phyloP scores from a whole-genome alignment of 148 eudicot species.

The Heliosperma pusillum region DNA sequence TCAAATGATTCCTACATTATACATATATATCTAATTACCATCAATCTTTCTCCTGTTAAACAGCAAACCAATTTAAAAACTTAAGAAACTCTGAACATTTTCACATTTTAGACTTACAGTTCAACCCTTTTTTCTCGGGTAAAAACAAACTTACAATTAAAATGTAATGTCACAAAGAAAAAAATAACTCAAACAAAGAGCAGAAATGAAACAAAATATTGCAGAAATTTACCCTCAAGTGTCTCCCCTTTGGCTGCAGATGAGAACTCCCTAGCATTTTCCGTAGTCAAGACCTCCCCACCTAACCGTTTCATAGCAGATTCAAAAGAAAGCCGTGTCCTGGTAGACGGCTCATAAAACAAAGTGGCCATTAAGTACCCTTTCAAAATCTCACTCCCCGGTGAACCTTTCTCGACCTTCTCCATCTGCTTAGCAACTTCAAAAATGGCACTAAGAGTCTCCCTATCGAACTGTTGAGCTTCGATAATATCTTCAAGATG shows the following conservation, averaged over 20 bases:
- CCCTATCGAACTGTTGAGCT: conserved; percentile 88
- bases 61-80: no score
- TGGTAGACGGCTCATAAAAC: conserved; percentile 94
- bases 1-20: no score
- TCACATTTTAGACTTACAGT: no score
- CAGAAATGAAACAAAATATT: not conserved
- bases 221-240: conserved; percentile 63
- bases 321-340: conserved; percentile 97
- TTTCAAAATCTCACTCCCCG: conserved; percentile 71
- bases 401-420: conserved; percentile 66
- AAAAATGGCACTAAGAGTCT: conserved; percentile 75
- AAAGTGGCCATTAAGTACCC: conserved; percentile 95
- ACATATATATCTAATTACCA: no score
- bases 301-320: conserved; percentile 97
- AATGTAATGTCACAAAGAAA: no score
- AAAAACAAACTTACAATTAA: no score
- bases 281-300: conserved; percentile 96
- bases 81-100: no score
- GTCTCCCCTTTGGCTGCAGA: conserved; percentile 99
- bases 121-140: no score
- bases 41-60: no score
- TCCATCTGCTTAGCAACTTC: conserved; percentile 91
- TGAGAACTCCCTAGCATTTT: conserved; percentile 96
- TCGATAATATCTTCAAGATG: conserved; percentile 85
- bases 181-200: no score